Evolutionary conservation across 2,329 filamentous ascomycete species (phyloP).

Genomic region (Fusarium palustre): DNA sequence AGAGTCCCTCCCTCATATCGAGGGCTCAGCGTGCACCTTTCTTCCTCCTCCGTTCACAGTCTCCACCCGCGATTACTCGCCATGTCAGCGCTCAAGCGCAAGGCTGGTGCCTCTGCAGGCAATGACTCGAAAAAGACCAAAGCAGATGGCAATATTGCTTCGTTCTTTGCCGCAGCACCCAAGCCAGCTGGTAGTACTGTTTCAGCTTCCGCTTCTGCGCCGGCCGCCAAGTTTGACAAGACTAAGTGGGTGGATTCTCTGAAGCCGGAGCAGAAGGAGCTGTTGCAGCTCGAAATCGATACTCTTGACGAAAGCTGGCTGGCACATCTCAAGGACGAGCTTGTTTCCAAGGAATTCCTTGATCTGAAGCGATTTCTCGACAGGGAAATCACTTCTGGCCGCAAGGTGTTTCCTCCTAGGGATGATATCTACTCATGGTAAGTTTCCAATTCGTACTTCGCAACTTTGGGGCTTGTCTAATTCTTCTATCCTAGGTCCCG

Average conservation of each 20-base stretch:
- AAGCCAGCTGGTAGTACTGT: slow-evolving; percentile 57
- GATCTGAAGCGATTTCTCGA: slow-evolving; percentile 89
- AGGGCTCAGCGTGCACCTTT: slow-evolving; percentile 38
- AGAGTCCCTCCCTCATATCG: slow-evolving; percentile 29
- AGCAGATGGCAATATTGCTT: slow-evolving; percentile 82
- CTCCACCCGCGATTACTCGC: slow-evolving; percentile 40
- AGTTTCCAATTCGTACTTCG: slow-evolving; percentile 34
- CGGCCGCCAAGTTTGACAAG: slow-evolving; percentile 80
- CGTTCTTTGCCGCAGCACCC: slow-evolving; percentile 81
- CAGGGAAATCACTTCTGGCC: slow-evolving; percentile 77
- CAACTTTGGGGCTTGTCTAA: slow-evolving; percentile 30
- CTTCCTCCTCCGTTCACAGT: slow-evolving; percentile 21
- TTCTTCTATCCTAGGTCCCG: slow-evolving; percentile 76
- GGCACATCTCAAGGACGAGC: slow-evolving; percentile 85
- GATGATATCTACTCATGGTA: slow-evolving; percentile 97
- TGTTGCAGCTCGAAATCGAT: slow-evolving; percentile 90
- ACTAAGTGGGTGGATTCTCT: slow-evolving; percentile 86
- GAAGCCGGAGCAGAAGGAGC: slow-evolving; percentile 81
- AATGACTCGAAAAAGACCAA: slow-evolving; percentile 76
- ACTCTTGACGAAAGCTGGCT: slow-evolving; percentile 95
- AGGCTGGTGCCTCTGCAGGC: slow-evolving; percentile 62
- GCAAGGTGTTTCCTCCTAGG: slow-evolving; percentile 87
- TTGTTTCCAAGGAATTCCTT: slow-evolving; percentile 83
- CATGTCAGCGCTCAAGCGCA: slow-evolving; percentile 75
- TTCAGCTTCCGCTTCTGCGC: slow-evolving; percentile 46